Evolutionary conservation across 768 basidiomycete species (phyloP).

Genomic region (Boletus rufocinnamomeus): DNA sequence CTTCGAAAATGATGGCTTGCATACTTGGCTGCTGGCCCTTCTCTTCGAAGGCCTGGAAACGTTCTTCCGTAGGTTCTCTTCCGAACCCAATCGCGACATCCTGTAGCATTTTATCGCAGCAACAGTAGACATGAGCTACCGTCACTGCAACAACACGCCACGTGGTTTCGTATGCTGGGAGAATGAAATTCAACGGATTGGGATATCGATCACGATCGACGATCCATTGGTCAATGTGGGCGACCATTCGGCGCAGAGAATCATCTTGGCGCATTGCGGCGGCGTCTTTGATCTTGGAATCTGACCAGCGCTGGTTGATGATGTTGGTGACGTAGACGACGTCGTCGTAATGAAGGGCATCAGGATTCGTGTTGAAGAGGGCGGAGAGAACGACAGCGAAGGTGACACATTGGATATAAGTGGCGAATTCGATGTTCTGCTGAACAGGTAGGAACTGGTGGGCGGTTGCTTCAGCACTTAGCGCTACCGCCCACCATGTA

Average conservation of each 20-base stretch:
- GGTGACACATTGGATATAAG: conserved; percentile 45
- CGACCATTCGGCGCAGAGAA: conserved; percentile 38
- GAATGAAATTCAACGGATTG: conserved; percentile 52
- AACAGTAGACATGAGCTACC: conserved; percentile 31
- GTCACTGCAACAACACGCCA: conserved; percentile 64
- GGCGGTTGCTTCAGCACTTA: conserved; percentile 15
- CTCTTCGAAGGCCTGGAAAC: conserved; percentile 19
- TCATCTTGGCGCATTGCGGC: conserved; percentile 18
- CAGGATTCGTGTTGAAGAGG: conserved; percentile 38
- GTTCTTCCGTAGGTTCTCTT: conserved; percentile 25
- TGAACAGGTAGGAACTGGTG: conserved; percentile 15
- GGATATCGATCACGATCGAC: conserved; percentile 27
- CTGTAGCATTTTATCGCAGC: conserved; percentile 23
- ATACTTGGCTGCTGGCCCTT: conserved; percentile 20
- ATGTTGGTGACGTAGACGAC: conserved; percentile 40
- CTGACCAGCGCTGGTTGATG: conserved; percentile 39
- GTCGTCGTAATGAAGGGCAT: conserved; percentile 35
- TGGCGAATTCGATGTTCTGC: conserved; percentile 33
- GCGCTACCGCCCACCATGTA: conserved; percentile 19
- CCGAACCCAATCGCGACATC: conserved; percentile 30
- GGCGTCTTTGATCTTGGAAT: conserved; percentile 23
- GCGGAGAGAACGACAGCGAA: conserved; percentile 46
- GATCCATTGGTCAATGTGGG: conserved; percentile 38
- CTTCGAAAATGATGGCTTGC: conserved; percentile 30
- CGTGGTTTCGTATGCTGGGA: conserved; percentile 63